Percentiles rank a stretch among this genome's conserved stretches.
phyloP scores from a whole-genome alignment of 495 filamentous ascomycete species.

The Xylaria nigripes region DNA sequence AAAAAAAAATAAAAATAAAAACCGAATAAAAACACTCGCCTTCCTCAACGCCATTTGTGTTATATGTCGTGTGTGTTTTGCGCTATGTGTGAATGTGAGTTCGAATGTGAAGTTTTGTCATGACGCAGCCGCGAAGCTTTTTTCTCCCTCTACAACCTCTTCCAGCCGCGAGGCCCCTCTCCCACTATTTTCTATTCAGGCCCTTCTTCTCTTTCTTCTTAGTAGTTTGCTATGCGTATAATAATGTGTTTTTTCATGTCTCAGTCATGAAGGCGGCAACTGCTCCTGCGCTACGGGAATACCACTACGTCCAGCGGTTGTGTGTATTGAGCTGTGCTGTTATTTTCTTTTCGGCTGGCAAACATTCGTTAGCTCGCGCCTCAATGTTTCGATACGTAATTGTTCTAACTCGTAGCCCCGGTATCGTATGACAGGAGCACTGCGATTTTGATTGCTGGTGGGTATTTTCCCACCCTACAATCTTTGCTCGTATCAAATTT shows the following conservation, averaged over 20 bases:
- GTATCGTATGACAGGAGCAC: background rate
- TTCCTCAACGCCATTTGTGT: conserved; percentile 2
- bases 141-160: conserved; percentile 10
- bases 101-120: background rate
- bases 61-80: background rate
- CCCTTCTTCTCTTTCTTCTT: background rate
- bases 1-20: no score
- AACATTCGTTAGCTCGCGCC: background rate
- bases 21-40: conserved; percentile 1
- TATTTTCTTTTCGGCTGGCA: background rate
- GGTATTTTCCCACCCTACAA: background rate
- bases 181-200: conserved; percentile 6
- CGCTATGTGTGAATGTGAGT: background rate
- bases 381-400: background rate
- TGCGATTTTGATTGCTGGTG: background rate
- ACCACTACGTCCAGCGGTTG: background rate
- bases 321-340: background rate
- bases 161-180: conserved; percentile 13
- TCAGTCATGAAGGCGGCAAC: background rate
- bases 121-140: conserved; percentile 12
- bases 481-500: background rate
- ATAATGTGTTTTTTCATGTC: background rate
- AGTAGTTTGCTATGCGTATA: background rate
- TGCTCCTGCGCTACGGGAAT: background rate
- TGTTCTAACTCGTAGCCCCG: background rate